These are phyloP conservation scores for Lactarius hengduanensis DNA, from an alignment of 768 basidiomycete species.

Conservation along the genomic window DNA sequence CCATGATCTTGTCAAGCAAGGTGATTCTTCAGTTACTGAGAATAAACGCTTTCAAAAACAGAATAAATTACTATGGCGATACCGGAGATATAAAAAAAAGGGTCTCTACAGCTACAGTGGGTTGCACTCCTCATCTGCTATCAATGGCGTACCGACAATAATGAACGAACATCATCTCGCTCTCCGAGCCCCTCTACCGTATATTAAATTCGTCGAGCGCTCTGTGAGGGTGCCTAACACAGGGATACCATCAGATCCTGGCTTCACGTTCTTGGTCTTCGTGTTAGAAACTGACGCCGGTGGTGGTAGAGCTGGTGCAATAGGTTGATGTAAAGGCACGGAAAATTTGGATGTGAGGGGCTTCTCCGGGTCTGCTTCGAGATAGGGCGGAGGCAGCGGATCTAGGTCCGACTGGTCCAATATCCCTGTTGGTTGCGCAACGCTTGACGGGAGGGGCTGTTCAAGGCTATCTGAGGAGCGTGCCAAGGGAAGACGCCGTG, in stretches of 20 bases:
- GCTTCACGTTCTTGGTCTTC: slow-evolving; percentile 30
- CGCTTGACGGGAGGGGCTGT: slow-evolving; percentile 1
- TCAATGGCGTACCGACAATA: background rate
- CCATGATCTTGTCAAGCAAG: too few relatives aligned
- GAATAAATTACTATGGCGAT: slow-evolving; percentile 11
- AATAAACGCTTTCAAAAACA: too few relatives aligned
- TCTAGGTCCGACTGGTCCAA: slow-evolving; percentile 16
- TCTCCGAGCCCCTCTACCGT: slow-evolving; percentile 26
- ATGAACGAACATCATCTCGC: slow-evolving; percentile 16
- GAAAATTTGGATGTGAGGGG: slow-evolving; percentile 7
- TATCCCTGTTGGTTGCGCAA: background rate
- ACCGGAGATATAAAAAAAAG: background rate
- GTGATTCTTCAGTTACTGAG: too few relatives aligned
- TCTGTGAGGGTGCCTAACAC: slow-evolving; percentile 37
- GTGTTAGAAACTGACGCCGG: slow-evolving; percentile 26
- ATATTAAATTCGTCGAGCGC: slow-evolving; percentile 37
- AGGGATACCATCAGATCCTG: slow-evolving; percentile 21
- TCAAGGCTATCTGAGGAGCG: slow-evolving; percentile 2
- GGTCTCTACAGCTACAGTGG: slow-evolving; percentile 1
- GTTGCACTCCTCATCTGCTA: background rate
- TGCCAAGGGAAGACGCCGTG: slow-evolving; percentile 20
- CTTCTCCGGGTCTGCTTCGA: slow-evolving; percentile 12
- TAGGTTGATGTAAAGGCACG: slow-evolving; percentile 4
- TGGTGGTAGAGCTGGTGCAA: slow-evolving; percentile 24
- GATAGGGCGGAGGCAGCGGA: slow-evolving; percentile 19